Evolutionary conservation across 305 asterid species (phyloP).

Genomic region (Fraxinus dipetala): DNA sequence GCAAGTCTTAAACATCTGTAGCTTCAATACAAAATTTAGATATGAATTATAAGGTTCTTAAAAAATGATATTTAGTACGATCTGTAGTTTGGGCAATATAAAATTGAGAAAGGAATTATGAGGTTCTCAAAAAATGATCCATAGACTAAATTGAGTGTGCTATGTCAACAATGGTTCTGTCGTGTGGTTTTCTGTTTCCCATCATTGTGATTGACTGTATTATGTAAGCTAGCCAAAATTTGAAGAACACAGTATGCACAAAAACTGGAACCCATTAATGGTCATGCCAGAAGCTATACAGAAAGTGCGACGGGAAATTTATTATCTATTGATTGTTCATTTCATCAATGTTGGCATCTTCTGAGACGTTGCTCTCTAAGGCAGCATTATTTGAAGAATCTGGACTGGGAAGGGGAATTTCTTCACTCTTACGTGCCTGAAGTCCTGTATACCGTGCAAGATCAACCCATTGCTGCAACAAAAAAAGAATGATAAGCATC

Average conservation of each 20-base stretch:
- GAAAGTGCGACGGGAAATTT: background rate
- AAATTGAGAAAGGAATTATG: background rate
- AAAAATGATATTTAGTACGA: background rate
- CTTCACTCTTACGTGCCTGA: constrained; percentile 60
- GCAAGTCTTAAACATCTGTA: background rate
- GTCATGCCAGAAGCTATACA: constrained; percentile 7
- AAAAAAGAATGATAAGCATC: constrained; percentile 18
- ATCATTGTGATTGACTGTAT: background rate
- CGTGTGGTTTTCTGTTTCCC: background rate
- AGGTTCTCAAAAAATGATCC: background rate
- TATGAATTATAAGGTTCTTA: background rate
- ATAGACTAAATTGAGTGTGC: background rate
- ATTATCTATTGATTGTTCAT: constrained; percentile 43
- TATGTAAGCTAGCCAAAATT: background rate
- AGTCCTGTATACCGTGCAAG: constrained; percentile 82
- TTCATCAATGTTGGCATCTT: constrained; percentile 39
- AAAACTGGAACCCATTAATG: background rate
- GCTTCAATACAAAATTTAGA: background rate
- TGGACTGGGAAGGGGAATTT: constrained; percentile 24
- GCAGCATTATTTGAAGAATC: constrained; percentile 42
- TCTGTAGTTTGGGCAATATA: background rate
- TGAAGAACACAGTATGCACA: background rate
- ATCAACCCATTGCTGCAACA: constrained; percentile 88
- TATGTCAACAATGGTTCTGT: constrained; percentile 5
- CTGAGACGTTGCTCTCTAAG: constrained; percentile 30